These are phyloP conservation scores for Spathaspora arborariae DNA, from an alignment of 805 yeast genomes.

Conservation along the genomic window DNA sequence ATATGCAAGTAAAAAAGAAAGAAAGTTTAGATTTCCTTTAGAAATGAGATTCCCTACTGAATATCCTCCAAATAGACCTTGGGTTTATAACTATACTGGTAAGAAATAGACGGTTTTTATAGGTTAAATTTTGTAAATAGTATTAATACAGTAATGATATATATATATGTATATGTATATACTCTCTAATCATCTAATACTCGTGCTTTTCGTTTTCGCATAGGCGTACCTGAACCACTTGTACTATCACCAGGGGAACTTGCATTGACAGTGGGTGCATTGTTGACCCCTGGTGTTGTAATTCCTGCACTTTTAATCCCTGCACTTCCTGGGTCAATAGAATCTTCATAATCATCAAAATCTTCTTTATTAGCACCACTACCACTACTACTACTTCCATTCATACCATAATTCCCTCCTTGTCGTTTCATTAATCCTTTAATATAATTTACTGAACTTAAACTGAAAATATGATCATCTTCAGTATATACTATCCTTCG, in stretches of 20 bases:
- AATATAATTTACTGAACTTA: slow-evolving; percentile 68
- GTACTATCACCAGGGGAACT: not conserved
- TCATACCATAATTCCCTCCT: slow-evolving; percentile 19
- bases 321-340: slow-evolving; percentile 23
- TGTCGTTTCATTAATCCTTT: slow-evolving; percentile 51
- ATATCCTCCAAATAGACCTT: slow-evolving; percentile 75
- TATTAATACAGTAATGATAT: slow-evolving; percentile 1
- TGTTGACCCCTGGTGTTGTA: not conserved
- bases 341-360: slow-evolving; percentile 36
- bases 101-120: not conserved
- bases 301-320: not conserved
- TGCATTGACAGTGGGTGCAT: not conserved
- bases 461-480: slow-evolving; percentile 76
- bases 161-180: not conserved
- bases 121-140: slow-evolving; percentile 1
- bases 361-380: slow-evolving; percentile 23
- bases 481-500: slow-evolving; percentile 56
- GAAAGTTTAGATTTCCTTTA: slow-evolving; percentile 51
- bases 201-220: slow-evolving; percentile 19
- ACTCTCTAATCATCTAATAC: slow-evolving; percentile 20
- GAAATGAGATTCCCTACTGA: slow-evolving; percentile 88
- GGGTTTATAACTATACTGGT: slow-evolving; percentile 55
- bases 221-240: slow-evolving; percentile 8
- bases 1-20: slow-evolving; percentile 52
- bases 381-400: slow-evolving; percentile 1